These are phyloP conservation scores for Pythium brassicae DNA, from an alignment of 352 stramenopile genomes.

Conservation along the genomic window DNA sequence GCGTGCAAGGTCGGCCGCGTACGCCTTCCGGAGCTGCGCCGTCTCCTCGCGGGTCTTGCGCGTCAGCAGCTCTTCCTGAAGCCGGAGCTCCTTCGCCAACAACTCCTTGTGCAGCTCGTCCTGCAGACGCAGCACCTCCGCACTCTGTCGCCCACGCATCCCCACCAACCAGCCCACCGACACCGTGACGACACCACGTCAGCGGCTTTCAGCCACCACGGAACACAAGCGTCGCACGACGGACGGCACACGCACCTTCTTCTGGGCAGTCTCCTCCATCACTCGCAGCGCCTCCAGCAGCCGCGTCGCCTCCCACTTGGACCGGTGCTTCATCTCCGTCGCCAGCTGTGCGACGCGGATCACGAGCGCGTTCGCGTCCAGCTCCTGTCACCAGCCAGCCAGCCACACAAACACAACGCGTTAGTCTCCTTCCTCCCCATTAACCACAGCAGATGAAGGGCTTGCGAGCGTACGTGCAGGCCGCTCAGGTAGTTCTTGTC, in stretches of 20 bases:
- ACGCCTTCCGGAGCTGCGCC: conserved; percentile 58
- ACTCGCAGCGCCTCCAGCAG: conserved; percentile 65
- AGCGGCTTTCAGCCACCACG: too few relatives aligned
- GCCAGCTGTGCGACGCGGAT: conserved; percentile 75
- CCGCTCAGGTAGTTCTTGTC: conserved; percentile 76
- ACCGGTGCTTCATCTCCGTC: conserved; percentile 86
- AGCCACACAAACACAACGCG: not conserved
- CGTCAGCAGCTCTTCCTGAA: conserved; percentile 66
- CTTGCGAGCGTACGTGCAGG: conserved; percentile 40
- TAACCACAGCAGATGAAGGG: too few relatives aligned
- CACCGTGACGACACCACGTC: not conserved
- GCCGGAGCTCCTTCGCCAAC: conserved; percentile 63
- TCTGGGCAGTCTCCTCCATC: conserved; percentile 78
- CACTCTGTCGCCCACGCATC: conserved; percentile 25
- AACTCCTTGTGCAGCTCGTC: conserved; percentile 74
- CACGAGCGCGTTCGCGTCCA: conserved; percentile 64
- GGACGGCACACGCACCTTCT: too few relatives aligned
- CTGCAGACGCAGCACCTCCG: conserved; percentile 55
- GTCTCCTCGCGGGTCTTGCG: conserved; percentile 62
- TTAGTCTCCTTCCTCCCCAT: not conserved
- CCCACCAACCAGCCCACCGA: not conserved
- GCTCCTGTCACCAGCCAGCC: conserved; percentile 32
- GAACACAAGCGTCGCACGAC: too few relatives aligned
- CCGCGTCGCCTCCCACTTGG: conserved; percentile 79
- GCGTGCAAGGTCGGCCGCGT: conserved; percentile 45